A percentile compares a stretch with the other conserved stretches of the same genome.
phyloP scores from a whole-genome alignment of 2,329 filamentous ascomycete genomes.

The Arthrobotrys musiformis region DNA sequence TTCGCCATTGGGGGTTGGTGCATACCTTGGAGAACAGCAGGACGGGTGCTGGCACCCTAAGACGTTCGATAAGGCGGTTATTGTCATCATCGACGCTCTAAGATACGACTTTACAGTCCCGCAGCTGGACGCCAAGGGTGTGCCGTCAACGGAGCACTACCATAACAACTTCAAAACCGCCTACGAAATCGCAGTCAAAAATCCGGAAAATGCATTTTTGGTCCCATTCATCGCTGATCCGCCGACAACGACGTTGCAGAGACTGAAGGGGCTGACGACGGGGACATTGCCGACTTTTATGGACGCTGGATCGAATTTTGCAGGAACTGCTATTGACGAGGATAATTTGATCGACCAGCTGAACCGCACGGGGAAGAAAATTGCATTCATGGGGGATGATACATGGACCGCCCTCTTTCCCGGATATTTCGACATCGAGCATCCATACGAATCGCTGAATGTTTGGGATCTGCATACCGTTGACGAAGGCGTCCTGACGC shows the following conservation, averaged over 20 bases:
- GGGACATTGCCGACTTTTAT: conserved; percentile 95
- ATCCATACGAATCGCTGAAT: conserved; percentile 95
- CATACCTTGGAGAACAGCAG: conserved; percentile 39
- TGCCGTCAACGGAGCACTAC: conserved; percentile 70
- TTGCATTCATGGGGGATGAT: conserved; percentile 96
- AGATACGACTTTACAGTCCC: conserved; percentile 97
- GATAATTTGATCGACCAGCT: conserved; percentile 79
- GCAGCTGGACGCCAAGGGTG: conserved; percentile 66
- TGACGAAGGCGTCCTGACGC: conserved; percentile 91
- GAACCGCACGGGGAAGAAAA: conserved; percentile 73
- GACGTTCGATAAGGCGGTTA: conserved; percentile 88
- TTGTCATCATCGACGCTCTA: conserved; percentile 90
- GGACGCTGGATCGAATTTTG: conserved; percentile 93
- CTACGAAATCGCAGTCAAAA: conserved; percentile 79
- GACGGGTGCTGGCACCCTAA: conserved; percentile 91
- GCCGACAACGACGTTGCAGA: conserved; percentile 89
- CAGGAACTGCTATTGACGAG: conserved; percentile 93
- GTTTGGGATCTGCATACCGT: conserved; percentile 98
- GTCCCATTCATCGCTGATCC: conserved; percentile 97
- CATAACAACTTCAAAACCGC: conserved; percentile 89
- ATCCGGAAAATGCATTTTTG: conserved; percentile 85
- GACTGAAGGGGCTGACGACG: conserved; percentile 92
- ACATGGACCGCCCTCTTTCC: conserved; percentile 96
- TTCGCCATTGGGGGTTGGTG: conserved; percentile 71
- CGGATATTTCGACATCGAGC: conserved; percentile 89